Conservation (phyloP, 2,329 filamentous ascomycete genomes). For the Scytalidium lignicola region DNA sequence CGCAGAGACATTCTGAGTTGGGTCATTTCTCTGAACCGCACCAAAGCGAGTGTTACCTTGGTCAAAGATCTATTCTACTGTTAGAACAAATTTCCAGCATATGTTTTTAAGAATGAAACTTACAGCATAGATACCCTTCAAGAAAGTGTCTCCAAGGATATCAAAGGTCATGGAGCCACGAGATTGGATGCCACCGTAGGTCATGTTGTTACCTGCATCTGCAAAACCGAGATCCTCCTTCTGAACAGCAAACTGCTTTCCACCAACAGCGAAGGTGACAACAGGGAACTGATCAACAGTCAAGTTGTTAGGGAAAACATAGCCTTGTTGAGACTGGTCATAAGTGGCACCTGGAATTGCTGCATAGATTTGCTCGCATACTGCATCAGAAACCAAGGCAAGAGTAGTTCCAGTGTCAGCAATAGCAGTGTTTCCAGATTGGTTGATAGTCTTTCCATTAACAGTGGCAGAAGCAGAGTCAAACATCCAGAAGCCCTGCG, state of each 20-base stretch:
- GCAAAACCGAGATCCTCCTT: constrained; percentile 57
- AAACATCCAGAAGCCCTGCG: constrained; percentile 65
- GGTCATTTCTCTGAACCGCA: constrained; percentile 41
- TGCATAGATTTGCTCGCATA: constrained; percentile 57
- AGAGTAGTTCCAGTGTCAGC: constrained; percentile 69
- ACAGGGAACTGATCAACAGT: constrained; percentile 49
- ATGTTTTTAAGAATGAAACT: constrained; percentile 19
- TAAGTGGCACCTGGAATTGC: constrained; percentile 57
- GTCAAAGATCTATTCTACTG: constrained; percentile 47
- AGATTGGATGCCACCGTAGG: constrained; percentile 57
- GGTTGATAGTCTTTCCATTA: constrained; percentile 47
- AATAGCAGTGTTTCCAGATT: constrained; percentile 58
- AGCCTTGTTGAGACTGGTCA: constrained; percentile 54
- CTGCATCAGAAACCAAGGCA: constrained; percentile 55
- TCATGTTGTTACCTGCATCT: constrained; percentile 44
- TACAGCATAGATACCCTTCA: constrained; percentile 56
- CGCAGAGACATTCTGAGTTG: constrained; percentile 20
- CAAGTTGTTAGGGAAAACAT: constrained; percentile 52
- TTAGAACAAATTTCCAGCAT: constrained; percentile 5
- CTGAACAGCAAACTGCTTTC: constrained; percentile 49
- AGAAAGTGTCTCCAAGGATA: constrained; percentile 53
- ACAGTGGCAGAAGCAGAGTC: constrained; percentile 51
- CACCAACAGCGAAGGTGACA: constrained; percentile 59
- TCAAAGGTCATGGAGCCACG: constrained; percentile 49
- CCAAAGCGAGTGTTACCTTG: constrained; percentile 52